A percentile compares a stretch with the other conserved stretches of the same genome.
phyloP scores from a whole-genome alignment of 2,329 filamentous ascomycete species.

The Furcasterigmium sp. region DNA sequence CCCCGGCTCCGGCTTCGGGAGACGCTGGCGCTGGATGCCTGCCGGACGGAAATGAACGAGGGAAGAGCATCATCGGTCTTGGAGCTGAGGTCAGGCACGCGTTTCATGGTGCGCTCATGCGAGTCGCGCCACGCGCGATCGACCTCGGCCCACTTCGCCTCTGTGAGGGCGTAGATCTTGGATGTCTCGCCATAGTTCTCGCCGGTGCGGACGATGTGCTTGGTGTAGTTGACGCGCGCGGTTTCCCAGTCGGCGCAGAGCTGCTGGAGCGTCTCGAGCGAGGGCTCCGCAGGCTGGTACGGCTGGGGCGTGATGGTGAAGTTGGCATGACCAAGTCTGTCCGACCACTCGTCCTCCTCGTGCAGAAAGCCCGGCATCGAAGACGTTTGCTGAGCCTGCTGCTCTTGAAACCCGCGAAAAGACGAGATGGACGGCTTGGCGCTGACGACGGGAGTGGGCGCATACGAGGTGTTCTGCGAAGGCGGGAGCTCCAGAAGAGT shows the following conservation, averaged over 20 bases:
- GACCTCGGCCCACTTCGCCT: constrained; percentile 82
- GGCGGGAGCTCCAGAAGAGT: constrained; percentile 40
- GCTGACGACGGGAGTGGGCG: constrained; percentile 43
- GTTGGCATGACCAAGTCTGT: constrained; percentile 85
- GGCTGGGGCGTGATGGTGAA: constrained; percentile 82
- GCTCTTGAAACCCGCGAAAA: constrained; percentile 58
- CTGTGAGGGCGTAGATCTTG: constrained; percentile 79
- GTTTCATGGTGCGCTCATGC: constrained; percentile 59
- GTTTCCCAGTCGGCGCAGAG: constrained; percentile 77
- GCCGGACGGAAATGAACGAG: constrained; percentile 7
- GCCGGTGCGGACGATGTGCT: constrained; percentile 79
- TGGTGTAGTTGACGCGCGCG: constrained; percentile 81
- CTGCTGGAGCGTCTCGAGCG: constrained; percentile 51
- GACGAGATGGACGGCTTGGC: constrained; percentile 74
- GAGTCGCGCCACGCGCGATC: constrained; percentile 69
- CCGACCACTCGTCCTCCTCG: constrained; percentile 75
- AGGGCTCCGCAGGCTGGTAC: constrained; percentile 61
- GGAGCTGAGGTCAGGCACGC: constrained; percentile 35
- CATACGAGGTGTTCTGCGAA: constrained; percentile 16
- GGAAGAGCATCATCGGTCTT: constrained; percentile 18
- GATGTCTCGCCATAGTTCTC: constrained; percentile 90
- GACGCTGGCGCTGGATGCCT: constrained; percentile 2
- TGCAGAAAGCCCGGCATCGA: constrained; percentile 50
- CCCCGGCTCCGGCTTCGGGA: constrained; percentile 33
- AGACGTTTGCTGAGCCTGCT: constrained; percentile 29